Conservation (phyloP, 225 moss, liverwort and hornwort genomes). For the Polytrichum commune region DNA sequence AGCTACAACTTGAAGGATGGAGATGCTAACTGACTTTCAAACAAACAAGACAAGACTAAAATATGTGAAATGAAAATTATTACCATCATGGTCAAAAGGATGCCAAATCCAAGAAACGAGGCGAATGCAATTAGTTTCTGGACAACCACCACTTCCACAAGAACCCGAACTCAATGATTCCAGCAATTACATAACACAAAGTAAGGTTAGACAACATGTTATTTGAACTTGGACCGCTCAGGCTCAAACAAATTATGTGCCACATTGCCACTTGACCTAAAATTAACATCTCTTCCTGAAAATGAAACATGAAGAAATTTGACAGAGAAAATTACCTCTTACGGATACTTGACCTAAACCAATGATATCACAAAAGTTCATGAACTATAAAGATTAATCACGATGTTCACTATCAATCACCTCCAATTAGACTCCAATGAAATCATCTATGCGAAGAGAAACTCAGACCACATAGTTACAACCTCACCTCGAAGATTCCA, state of each 20-base stretch:
- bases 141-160: background rate
- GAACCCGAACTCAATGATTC: background rate
- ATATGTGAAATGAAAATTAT: background rate
- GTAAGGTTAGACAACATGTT: background rate
- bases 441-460: too few species aligned
- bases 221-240: background rate
- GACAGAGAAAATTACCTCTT: background rate
- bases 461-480: too few species aligned
- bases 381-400: too few species aligned
- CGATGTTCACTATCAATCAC: too few species aligned
- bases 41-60: too few species aligned
- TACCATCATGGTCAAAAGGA: constrained; percentile 6
- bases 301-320: background rate
- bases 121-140: constrained; percentile 17
- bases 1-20: too few species aligned
- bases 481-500: too few species aligned
- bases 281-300: background rate
- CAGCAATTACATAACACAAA: background rate
- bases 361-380: too few species aligned
- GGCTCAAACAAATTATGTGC: background rate
- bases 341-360: too few species aligned
- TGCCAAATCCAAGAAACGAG: constrained; percentile 12
- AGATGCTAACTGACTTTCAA: too few species aligned
- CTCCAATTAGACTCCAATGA: too few species aligned
- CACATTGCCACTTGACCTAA: background rate